Evolutionary conservation across 768 basidiomycete species (phyloP).

Genomic region (Ramaria sp.): DNA sequence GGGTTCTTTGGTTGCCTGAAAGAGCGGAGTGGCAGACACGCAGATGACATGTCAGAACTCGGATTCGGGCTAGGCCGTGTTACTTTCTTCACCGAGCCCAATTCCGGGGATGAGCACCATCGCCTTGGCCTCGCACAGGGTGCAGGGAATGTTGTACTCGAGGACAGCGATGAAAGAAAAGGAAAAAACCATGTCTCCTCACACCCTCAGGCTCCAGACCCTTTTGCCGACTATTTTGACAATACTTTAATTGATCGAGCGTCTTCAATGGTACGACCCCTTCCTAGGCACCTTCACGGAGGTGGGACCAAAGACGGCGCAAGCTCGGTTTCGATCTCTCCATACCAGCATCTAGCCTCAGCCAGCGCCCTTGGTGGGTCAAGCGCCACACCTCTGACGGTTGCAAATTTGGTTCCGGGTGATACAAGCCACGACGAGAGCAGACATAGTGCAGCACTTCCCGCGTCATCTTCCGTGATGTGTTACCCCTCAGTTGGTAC

Average conservation of each 20-base stretch:
- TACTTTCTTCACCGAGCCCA: neutral
- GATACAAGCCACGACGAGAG: neutral
- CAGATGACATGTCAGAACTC: neutral
- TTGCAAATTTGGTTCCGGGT: neutral
- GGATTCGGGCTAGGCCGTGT: neutral
- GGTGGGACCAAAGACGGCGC: neutral
- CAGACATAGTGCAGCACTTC: too few species aligned
- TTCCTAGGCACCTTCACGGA: neutral
- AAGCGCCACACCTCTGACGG: neutral
- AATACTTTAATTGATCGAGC: neutral
- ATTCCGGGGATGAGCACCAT: neutral
- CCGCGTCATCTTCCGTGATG: neutral
- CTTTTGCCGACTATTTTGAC: neutral
- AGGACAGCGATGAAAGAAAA: neutral
- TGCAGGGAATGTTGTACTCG: neutral
- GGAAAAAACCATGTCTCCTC: neutral
- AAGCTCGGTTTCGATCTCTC: neutral
- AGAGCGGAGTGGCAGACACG: neutral
- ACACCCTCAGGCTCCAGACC: neutral
- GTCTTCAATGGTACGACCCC: neutral
- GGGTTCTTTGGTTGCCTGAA: neutral
- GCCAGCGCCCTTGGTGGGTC: neutral
- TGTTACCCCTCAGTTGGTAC: neutral
- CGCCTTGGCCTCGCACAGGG: neutral
- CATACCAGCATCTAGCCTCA: neutral